Base-by-base conservation (phyloP, 306 rosid genomes). In the Elaeagnus macrophylla region DNA sequence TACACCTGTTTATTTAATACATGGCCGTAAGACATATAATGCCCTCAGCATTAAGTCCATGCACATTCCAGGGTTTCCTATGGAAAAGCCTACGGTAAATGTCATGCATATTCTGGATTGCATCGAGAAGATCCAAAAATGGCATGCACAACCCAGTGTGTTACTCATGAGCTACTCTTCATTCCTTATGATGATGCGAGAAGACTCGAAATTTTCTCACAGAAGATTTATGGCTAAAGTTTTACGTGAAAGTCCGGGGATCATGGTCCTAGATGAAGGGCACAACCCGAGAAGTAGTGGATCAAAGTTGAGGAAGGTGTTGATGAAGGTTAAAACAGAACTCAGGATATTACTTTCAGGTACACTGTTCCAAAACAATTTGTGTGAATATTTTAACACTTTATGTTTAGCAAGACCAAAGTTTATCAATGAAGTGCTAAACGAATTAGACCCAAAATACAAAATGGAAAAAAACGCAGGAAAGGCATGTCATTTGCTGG, bases 241-340 rank as follows among this genome's bases (percentile, higher is more conserved):
- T 14, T 65, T 91, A 76, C 70, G 94, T 61, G 88, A 84, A 75
- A 91, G 94, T 70, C 97, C 97, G 0, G 96, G 95, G 54, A 41
- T 91, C 54, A 51, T 91, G 61, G 65, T 91, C n/a, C 75, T 91
- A 37, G 97, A 91, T 52, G 97, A 91, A 72, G 97, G 97, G 49
- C 97, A 91, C 79, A 91, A 86, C 60, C 97, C 97, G 9, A 78
- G 97, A 72, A 91, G 97, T 64, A 91, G 91, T 2, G 82, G 84
- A 62, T 91, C 96, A 19, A 68, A 93, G 80, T 57, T 91, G 85
- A 78, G 96, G 67, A 91, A 84, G 67, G 84, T 56, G 60, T 70
- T 91, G 76, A 91, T 91, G 97, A 91, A 86, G 79, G 94, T 84
- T 2, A 79, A 82, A 19, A 91, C 97, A 6, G 84, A 86, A 13